Base-by-base conservation (phyloP, 495 filamentous ascomycete genomes). In the Astrothelium macrocarpum region DNA sequence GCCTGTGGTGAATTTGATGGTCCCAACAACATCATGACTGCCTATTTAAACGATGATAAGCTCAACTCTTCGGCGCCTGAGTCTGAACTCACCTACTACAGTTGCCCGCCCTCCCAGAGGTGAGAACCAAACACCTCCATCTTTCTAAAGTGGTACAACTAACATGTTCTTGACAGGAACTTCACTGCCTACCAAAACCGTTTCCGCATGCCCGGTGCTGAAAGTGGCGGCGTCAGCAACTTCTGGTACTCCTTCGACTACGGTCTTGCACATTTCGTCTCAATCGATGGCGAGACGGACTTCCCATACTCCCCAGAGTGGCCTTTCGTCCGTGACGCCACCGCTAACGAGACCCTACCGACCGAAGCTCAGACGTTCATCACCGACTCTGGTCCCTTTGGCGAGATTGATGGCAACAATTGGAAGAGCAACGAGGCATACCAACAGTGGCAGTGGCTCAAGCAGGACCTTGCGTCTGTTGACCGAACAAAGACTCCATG, bases 381-480 rank as follows among this genome's bases (percentile, higher is more conserved):
- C 59, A 80, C 79, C 11, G 77, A 84, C 69, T 74, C 71, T 42
- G 80, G 80, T 25, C 80, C 81, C 3, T 83, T 82, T 66, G 79
- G 79, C 60, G 61, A 59, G 1, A 73, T 81, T 28, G 68, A 76
- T 20, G 75, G 72, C 61, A 72, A 66, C 34, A 26, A 66, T 18
- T 72, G 61, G 60, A 71, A 65, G 45, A 53, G 49, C 32, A 75
- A 73, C 59, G 75, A 73, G 63, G 69, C 75, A 39, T 82, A 80
- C 62, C 75, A 64, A 46, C 66, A 68, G 64, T 63, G 36, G 23
- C 34, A 66, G 31, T 68, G 66, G 66, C 66, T 68, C 4, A 23
- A 26, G n/a, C 49, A 60, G 3, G 66, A 68, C 43, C 58, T 68
- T 0, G 66, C 66, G 1, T 32, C 64, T 31, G 66, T 68, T 18